A percentile compares a stretch with the other conserved stretches of the same genome.
These are phyloP conservation scores for Stentor coeruleus DNA, from an alignment of 73 alveolate genomes.

Conservation along the genomic window DNA sequence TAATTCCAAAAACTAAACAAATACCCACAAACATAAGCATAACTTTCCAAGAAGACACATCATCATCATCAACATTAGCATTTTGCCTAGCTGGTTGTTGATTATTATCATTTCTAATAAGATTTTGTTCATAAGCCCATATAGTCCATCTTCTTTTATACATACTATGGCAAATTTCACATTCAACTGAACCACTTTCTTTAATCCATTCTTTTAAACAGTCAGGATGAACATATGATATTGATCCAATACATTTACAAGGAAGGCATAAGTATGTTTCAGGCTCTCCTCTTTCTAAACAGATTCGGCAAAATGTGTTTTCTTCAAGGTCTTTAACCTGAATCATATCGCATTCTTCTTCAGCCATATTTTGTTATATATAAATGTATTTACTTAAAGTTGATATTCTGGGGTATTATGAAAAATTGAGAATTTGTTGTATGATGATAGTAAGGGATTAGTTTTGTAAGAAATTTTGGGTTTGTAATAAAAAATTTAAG, in stretches of 20 bases:
- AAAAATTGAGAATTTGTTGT: no score
- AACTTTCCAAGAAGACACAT: constrained; percentile 5
- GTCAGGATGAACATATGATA: constrained; percentile 40
- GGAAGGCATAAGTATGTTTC: constrained; percentile 40
- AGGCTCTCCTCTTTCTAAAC: constrained; percentile 18
- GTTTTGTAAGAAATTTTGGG: no score
- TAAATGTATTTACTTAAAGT: no score
- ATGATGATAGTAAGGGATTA: no score
- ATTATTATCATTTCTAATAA: background rate
- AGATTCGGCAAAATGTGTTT: constrained; percentile 19
- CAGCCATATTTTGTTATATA: background rate
- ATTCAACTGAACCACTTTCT: constrained; percentile 42
- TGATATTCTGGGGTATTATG: no score
- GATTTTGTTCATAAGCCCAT: constrained; percentile 59
- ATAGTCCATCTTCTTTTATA: constrained; percentile 44
- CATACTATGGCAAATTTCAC: constrained; percentile 58
- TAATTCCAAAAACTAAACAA: background rate
- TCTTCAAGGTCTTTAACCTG: constrained; percentile 15
- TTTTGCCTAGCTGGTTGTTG: background rate
- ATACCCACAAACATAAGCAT: background rate
- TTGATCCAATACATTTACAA: constrained; percentile 62
- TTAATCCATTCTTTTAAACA: constrained; percentile 64
- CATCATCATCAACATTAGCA: background rate
- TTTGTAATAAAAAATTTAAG: no score
- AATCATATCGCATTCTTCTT: constrained; percentile 20